phyloP scores from a whole-genome alignment of 768 basidiomycete genomes.

The Lactifluus pinguis region DNA sequence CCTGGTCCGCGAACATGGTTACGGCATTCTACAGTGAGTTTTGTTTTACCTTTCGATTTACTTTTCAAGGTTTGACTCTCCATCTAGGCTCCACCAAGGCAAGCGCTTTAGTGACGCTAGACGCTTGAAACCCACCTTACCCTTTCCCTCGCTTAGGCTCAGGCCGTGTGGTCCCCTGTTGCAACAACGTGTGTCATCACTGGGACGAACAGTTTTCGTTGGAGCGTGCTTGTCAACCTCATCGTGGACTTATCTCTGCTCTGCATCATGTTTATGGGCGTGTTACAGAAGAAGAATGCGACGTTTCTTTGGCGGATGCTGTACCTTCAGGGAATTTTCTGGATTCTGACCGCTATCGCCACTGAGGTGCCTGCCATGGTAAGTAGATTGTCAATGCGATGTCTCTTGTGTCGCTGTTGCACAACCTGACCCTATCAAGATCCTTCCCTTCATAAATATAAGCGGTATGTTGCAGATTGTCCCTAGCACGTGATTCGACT shows the following conservation, averaged over 20 bases:
- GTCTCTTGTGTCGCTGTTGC: neutral
- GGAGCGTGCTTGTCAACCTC: conserved; percentile 14
- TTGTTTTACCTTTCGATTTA: neutral
- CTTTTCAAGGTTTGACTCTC: neutral
- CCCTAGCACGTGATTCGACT: neutral
- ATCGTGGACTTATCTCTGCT: conserved; percentile 14
- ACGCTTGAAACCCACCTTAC: too few relatives aligned
- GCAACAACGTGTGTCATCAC: neutral
- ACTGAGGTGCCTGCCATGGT: conserved; percentile 17
- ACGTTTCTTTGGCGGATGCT: conserved; percentile 18
- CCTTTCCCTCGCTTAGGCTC: neutral
- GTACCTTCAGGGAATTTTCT: conserved; percentile 15
- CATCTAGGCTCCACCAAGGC: conserved; percentile 5
- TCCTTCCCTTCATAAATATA: conserved; percentile 14
- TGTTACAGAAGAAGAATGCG: conserved; percentile 12
- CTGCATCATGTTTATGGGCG: conserved; percentile 15
- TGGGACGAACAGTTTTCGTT: conserved; percentile 11
- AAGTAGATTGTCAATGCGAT: neutral
- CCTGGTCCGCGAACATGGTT: conserved; percentile 4
- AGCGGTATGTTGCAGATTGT: conserved; percentile 4
- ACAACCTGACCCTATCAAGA: neutral
- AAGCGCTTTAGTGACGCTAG: neutral
- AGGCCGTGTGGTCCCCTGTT: neutral
- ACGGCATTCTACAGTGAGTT: conserved; percentile 10
- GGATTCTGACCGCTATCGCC: conserved; percentile 4